These are phyloP conservation scores for Thelephora ganbajun DNA, from an alignment of 768 basidiomycete species.

Conservation along the genomic window DNA sequence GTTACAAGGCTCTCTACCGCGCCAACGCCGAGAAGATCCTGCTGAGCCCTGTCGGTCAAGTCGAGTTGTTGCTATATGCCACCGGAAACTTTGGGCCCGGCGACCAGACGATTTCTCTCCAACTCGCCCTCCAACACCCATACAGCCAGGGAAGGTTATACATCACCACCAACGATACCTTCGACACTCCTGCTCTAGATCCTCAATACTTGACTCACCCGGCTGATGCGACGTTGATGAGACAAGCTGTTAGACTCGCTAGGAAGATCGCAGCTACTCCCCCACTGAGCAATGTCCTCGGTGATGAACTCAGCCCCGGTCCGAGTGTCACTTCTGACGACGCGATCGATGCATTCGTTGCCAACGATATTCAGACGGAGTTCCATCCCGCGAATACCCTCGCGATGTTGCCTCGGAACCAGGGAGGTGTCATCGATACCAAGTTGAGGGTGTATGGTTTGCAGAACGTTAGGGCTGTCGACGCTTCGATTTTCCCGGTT, in stretches of 20 bases:
- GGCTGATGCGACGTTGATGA: conserved; percentile 33
- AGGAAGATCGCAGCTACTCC: conserved; percentile 35
- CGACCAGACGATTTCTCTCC: conserved; percentile 34
- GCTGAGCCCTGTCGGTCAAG: conserved; percentile 28
- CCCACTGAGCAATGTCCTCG: conserved; percentile 32
- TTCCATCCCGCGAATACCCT: conserved; percentile 38
- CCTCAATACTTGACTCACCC: conserved; percentile 49
- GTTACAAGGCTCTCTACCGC: conserved; percentile 43
- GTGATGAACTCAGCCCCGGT: conserved; percentile 41
- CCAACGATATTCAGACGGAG: conserved; percentile 30
- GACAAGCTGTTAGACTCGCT: conserved; percentile 51
- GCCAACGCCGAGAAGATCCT: conserved; percentile 26
- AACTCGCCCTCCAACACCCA: conserved; percentile 55
- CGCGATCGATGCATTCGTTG: conserved; percentile 5
- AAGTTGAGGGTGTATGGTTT: conserved; percentile 42
- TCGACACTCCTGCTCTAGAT: conserved; percentile 48
- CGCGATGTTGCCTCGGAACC: conserved; percentile 38
- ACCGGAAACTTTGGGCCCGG: conserved; percentile 23
- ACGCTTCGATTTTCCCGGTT: conserved; percentile 44
- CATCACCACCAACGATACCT: conserved; percentile 45
- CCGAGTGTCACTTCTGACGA: conserved; percentile 35
- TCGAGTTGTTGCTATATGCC: conserved; percentile 40
- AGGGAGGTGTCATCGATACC: conserved; percentile 46
- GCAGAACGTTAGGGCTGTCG: conserved; percentile 43
- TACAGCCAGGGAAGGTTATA: conserved; percentile 42